Conservation (phyloP, 495 filamentous ascomycete species). For the Xylaria castorea region DNA sequence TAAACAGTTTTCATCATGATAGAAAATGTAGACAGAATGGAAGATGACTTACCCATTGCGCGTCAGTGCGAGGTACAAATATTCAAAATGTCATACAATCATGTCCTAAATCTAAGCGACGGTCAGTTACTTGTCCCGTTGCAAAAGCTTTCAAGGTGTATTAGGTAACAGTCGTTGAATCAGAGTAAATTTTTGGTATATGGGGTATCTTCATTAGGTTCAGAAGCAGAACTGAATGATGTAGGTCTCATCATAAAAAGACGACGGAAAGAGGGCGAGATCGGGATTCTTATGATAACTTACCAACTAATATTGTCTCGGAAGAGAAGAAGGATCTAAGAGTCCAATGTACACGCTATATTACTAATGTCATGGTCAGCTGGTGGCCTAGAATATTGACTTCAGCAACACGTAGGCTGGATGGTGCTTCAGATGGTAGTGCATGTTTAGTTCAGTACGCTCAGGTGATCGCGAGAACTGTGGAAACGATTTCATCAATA, state of each 20-base stretch:
- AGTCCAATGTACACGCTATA: neutral
- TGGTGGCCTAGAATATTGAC: conserved; percentile 12
- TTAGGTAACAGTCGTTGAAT: conserved; percentile 30
- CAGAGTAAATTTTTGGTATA: conserved; percentile 77
- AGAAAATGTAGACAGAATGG: conserved; percentile 11
- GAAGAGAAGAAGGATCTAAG: neutral
- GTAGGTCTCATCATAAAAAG: conserved; percentile 77
- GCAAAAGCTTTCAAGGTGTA: neutral
- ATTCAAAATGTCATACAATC: neutral
- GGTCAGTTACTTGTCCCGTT: conserved; percentile 18
- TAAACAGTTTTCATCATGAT: conserved; percentile 96
- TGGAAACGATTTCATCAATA: conserved; percentile 48
- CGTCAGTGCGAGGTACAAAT: neutral
- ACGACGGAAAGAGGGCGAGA: conserved; percentile 23
- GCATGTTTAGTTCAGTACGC: conserved; percentile 94
- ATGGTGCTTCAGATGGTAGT: conserved; percentile 91
- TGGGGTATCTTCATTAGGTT: conserved; percentile 81
- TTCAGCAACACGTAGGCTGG: conserved; percentile 19
- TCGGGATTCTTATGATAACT: conserved; percentile 25
- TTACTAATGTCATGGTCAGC: conserved; percentile 15
- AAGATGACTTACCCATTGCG: conserved; percentile 2
- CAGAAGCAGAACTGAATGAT: conserved; percentile 95
- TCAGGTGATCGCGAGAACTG: conserved; percentile 79
- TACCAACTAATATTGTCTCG: conserved; percentile 26
- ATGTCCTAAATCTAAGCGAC: neutral